phyloP scores from a whole-genome alignment of 1,139 yeast genomes.

The Hansenula sp. region DNA sequence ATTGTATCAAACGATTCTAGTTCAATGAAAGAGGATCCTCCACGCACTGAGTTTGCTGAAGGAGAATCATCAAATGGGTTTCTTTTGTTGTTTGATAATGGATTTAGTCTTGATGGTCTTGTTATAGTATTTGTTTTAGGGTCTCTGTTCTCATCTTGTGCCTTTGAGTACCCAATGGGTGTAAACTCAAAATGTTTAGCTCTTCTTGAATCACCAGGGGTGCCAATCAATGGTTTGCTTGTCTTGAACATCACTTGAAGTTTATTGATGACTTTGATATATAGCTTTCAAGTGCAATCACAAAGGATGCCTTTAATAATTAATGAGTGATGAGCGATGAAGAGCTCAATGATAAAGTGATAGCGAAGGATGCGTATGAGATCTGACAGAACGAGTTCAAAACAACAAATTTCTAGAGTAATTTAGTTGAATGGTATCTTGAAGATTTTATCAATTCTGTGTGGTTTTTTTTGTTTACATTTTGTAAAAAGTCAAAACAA shows the following conservation, averaged over 20 bases:
- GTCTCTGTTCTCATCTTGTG: slow-evolving; percentile 6
- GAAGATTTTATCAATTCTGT: background rate
- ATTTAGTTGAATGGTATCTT: too few species aligned
- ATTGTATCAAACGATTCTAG: slow-evolving; percentile 20
- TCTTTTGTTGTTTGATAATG: slow-evolving; percentile 1
- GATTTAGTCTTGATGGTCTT: background rate
- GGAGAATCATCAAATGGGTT: slow-evolving; percentile 17
- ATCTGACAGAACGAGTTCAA: too few species aligned
- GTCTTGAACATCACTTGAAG: slow-evolving; percentile 19
- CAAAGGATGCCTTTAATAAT: too few species aligned
- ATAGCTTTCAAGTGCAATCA: too few species aligned
- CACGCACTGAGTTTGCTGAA: slow-evolving; percentile 16
- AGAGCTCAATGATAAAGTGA: too few species aligned
- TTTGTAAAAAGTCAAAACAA: background rate
- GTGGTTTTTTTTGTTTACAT: background rate
- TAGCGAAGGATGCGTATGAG: background rate
- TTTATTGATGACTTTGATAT: background rate
- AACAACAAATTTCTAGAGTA: too few species aligned
- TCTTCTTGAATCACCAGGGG: slow-evolving; percentile 12
- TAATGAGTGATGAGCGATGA: background rate
- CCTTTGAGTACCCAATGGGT: slow-evolving; percentile 16
- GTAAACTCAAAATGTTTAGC: slow-evolving; percentile 15
- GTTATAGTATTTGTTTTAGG: background rate
- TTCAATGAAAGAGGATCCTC: slow-evolving; percentile 22
- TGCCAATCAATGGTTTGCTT: slow-evolving; percentile 15